Conservation (phyloP, 1,284 basidiomycete species). For the Fistulina hepatica region DNA sequence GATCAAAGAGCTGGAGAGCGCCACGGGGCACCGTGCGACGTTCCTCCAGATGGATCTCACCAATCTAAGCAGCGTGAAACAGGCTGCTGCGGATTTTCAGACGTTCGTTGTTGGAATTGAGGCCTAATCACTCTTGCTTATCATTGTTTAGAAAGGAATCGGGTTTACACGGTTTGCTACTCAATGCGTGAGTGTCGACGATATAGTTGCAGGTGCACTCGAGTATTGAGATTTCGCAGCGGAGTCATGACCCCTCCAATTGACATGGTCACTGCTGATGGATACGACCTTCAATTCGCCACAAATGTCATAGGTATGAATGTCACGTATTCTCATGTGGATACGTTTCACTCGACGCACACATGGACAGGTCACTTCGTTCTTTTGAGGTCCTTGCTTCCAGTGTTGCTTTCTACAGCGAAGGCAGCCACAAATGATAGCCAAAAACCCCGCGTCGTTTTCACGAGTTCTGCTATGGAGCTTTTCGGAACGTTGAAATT, state of each 20-base stretch:
- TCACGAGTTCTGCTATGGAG: too few relatives aligned
- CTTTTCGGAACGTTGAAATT: conserved; percentile 20
- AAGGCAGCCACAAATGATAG: conserved; percentile 29
- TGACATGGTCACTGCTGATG: too few relatives aligned
- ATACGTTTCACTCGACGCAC: too few relatives aligned
- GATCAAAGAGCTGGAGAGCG: conserved; percentile 34
- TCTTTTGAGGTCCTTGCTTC: too few relatives aligned
- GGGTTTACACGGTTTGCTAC: conserved; percentile 31
- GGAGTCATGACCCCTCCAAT: too few relatives aligned
- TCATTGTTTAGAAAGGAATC: conserved; percentile 25
- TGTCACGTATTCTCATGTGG: too few relatives aligned
- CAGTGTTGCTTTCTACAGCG: too few relatives aligned
- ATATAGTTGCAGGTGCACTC: neutral
- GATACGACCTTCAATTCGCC: too few relatives aligned
- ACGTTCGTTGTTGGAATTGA: conserved; percentile 14
- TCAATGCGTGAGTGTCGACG: conserved; percentile 29
- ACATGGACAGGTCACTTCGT: too few relatives aligned
- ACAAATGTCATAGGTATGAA: too few relatives aligned
- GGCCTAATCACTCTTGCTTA: neutral
- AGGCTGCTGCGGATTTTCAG: conserved; percentile 35
- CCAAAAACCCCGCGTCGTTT: too few relatives aligned
- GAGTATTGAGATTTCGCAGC: neutral
- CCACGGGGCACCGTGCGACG: conserved; percentile 30
- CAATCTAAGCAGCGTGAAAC: conserved; percentile 35
- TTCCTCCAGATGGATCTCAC: conserved; percentile 47